Conservation (phyloP, 2,329 filamentous ascomycete genomes). For the Grosmannia huntii region DNA sequence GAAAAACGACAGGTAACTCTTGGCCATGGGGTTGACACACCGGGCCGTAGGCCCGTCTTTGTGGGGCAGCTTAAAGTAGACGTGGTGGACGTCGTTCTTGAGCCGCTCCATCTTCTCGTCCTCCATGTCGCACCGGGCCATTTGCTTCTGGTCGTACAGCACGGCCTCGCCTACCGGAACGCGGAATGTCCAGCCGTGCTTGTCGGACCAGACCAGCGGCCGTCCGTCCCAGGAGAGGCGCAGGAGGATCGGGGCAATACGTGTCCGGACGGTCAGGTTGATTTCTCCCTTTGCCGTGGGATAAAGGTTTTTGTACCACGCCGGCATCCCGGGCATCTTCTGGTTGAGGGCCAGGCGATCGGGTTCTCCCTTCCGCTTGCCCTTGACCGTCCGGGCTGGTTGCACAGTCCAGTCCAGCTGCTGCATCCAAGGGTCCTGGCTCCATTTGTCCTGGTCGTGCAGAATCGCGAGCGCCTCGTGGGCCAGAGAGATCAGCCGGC, state of each 20-base stretch:
- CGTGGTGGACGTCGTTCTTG: conserved; percentile 49
- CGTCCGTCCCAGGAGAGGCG: conserved; percentile 80
- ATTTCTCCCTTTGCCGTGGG: conserved; percentile 55
- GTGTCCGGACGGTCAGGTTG: conserved; percentile 69
- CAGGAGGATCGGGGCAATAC: conserved; percentile 74
- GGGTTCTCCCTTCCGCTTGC: conserved; percentile 73
- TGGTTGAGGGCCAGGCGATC: conserved; percentile 68
- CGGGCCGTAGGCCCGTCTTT: conserved; percentile 82
- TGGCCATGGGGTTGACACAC: conserved; percentile 80
- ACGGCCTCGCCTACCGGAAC: conserved; percentile 50
- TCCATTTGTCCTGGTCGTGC: conserved; percentile 53
- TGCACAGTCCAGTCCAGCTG: conserved; percentile 96
- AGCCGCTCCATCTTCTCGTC: conserved; percentile 59
- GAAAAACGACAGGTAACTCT: conserved; percentile 81
- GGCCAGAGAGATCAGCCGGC: conserved; percentile 59
- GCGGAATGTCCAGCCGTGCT: conserved; percentile 84
- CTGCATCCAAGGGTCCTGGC: conserved; percentile 75
- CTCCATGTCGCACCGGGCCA: conserved; percentile 62
- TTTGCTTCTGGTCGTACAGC: conserved; percentile 57
- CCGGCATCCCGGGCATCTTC: conserved; percentile 87
- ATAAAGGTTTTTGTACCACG: conserved; percentile 93
- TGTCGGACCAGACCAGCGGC: conserved; percentile 85
- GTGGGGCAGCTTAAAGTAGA: conserved; percentile 90
- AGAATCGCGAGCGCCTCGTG: conserved; percentile 68
- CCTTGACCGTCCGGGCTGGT: conserved; percentile 81